A percentile compares a stretch with the other conserved stretches of the same genome.
These are phyloP conservation scores for Colletotrichum sp. DNA, from an alignment of 2,329 filamentous ascomycete genomes.

Conservation along the genomic window DNA sequence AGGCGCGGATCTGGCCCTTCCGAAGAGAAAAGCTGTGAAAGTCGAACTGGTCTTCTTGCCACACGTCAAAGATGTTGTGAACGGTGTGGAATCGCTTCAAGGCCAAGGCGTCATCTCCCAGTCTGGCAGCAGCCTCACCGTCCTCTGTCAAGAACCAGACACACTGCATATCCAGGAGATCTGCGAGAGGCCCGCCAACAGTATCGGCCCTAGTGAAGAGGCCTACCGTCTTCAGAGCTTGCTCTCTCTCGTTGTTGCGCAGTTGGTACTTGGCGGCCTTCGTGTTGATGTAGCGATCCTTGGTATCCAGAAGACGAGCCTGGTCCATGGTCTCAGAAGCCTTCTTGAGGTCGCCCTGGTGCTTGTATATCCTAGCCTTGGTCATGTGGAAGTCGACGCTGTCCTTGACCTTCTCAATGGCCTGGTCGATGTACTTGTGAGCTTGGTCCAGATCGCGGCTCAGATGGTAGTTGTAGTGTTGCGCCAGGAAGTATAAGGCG, in stretches of 20 bases:
- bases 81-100: slow-evolving; percentile 91
- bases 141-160: slow-evolving; percentile 98
- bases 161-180: slow-evolving; percentile 97
- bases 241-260: slow-evolving; percentile 88
- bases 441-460: slow-evolving; percentile 87
- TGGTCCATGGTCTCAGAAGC: slow-evolving; percentile 89
- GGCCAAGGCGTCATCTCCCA: slow-evolving; percentile 82
- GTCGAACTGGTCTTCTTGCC: slow-evolving; percentile 98
- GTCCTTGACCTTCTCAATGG: slow-evolving; percentile 78
- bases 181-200: slow-evolving; percentile 83
- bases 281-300: slow-evolving; percentile 97
- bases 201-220: slow-evolving; percentile 94
- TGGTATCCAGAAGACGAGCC: slow-evolving; percentile 83
- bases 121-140: slow-evolving; percentile 84
- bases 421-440: slow-evolving; percentile 80
- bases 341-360: slow-evolving; percentile 78
- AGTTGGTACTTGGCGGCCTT: slow-evolving; percentile 98
- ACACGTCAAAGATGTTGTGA: slow-evolving; percentile 92
- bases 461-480: slow-evolving; percentile 93
- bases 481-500: slow-evolving; percentile 90
- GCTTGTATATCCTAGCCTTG: slow-evolving; percentile 93
- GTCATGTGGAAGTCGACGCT: slow-evolving; percentile 95
- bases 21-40: slow-evolving; percentile 98
- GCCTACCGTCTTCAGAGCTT: slow-evolving; percentile 85
- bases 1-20: slow-evolving; percentile 94